A percentile compares a stretch with the other conserved stretches of the same genome.
Conservation (phyloP, 2,329 filamentous ascomycete genomes). For the Grosmannia penicillata region DNA sequence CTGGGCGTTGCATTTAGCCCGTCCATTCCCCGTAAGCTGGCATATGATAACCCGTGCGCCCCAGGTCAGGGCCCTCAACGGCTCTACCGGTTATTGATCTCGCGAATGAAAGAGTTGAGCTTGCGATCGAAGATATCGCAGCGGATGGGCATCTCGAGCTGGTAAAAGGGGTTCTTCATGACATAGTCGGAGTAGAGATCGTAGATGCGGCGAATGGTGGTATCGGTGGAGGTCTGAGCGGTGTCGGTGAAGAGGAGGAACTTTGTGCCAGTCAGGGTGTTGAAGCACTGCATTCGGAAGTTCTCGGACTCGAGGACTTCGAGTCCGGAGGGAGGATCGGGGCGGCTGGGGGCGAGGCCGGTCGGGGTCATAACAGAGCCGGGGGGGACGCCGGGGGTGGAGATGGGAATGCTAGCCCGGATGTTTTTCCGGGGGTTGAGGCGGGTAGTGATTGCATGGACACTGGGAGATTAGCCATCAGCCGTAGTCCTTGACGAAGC, state of each 20-base stretch:
- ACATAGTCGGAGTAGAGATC: slow-evolving; percentile 94
- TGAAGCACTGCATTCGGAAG: slow-evolving; percentile 93
- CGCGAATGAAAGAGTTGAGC: slow-evolving; percentile 64
- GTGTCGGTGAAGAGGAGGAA: slow-evolving; percentile 91
- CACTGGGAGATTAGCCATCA: slow-evolving; percentile 24
- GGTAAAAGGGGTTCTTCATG: slow-evolving; percentile 99
- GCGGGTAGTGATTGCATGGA: slow-evolving; percentile 54
- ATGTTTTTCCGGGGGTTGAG: slow-evolving; percentile 38
- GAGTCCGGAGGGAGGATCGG: slow-evolving; percentile 58
- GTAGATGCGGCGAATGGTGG: slow-evolving; percentile 72
- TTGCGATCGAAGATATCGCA: slow-evolving; percentile 92
- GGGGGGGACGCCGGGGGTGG: background rate
- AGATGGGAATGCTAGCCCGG: slow-evolving; percentile 7
- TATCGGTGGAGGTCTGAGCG: slow-evolving; percentile 74
- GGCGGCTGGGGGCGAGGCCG: slow-evolving; percentile 26
- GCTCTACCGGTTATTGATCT: slow-evolving; percentile 43
- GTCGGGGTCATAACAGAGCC: slow-evolving; percentile 10
- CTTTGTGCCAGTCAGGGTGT: slow-evolving; percentile 85
- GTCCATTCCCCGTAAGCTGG: background rate
- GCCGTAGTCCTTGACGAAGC: no score
- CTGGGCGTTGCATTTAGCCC: no score
- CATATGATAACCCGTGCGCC: background rate
- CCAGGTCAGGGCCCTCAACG: background rate
- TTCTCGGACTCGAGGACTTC: slow-evolving; percentile 89
- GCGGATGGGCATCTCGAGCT: slow-evolving; percentile 90